These are phyloP conservation scores for Eucalyptus lansdowneana DNA, from an alignment of 345 rosid species.

Conservation along the genomic window DNA sequence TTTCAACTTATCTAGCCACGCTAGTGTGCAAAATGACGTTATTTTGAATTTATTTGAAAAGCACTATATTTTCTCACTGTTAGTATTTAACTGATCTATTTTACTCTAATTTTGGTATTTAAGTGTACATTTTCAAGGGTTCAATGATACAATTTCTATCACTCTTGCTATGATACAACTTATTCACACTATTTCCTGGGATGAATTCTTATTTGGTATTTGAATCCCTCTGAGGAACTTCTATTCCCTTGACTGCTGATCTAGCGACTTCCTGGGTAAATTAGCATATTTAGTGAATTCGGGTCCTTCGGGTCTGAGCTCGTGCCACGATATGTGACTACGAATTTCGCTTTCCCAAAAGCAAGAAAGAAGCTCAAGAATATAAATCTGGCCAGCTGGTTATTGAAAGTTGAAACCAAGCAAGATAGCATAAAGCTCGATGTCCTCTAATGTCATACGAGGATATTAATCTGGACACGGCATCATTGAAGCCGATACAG, in stretches of 20 bases:
- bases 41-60: no score
- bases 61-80: fast-evolving
- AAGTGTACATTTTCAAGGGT: no score
- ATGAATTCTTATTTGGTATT: background rate
- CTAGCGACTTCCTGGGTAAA: no score
- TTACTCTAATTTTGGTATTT: no score
- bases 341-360: conserved; percentile 69
- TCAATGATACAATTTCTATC: background rate
- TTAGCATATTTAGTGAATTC: no score
- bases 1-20: no score
- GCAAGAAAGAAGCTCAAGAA: conserved; percentile 19
- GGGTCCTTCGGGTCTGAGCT: background rate
- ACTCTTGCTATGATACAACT: background rate
- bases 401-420: conserved; percentile 73
- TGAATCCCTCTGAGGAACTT: background rate
- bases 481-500: conserved; percentile 76
- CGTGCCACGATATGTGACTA: conserved; percentile 38
- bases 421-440: conserved; percentile 93
- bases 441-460: conserved; percentile 89
- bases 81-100: fast-evolving
- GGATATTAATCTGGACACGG: conserved; percentile 67
- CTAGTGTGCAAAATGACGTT: no score
- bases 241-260: no score
- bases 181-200: background rate
- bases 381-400: conserved; percentile 58